These are phyloP conservation scores for Pythium chondricola DNA, from an alignment of 352 stramenopile species.

Conservation along the genomic window DNA sequence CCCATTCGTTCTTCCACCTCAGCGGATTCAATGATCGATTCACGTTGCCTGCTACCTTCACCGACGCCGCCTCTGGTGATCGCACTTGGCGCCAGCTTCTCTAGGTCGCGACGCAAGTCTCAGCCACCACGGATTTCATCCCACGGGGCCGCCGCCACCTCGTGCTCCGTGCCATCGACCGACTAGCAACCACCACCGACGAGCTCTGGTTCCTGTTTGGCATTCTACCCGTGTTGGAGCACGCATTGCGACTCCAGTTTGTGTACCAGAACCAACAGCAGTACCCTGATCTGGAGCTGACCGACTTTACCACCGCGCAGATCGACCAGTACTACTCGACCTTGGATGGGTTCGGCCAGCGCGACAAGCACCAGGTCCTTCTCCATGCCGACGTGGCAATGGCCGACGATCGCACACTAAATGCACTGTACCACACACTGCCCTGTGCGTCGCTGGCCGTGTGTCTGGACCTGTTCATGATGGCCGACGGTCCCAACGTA, in stretches of 20 bases:
- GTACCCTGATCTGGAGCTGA: conserved; percentile 12
- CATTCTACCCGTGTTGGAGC: conserved; percentile 57
- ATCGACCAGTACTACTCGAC: conserved; percentile 75
- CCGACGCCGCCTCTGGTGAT: neutral
- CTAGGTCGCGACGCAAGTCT: neutral
- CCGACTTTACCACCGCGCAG: conserved; percentile 41
- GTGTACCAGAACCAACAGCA: conserved; percentile 30
- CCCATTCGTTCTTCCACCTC: conserved; percentile 24
- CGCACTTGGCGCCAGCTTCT: neutral
- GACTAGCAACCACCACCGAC: conserved; percentile 22
- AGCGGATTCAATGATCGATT: conserved; percentile 16
- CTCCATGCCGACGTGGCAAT: conserved; percentile 30
- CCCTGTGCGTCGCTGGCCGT: conserved; percentile 33
- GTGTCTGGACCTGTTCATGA: conserved; percentile 75
- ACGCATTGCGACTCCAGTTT: conserved; percentile 56
- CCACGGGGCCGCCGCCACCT: conserved; percentile 31
- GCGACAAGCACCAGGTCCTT: conserved; percentile 71
- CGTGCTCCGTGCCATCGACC: conserved; percentile 25
- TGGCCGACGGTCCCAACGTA: conserved; percentile 52
- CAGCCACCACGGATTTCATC: conserved; percentile 23
- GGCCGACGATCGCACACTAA: conserved; percentile 6
- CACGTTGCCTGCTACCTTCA: neutral
- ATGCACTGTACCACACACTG: conserved; percentile 45
- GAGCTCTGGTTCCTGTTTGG: conserved; percentile 55
- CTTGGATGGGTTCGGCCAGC: conserved; percentile 69